A percentile compares a stretch with the other conserved stretches of the same genome.
These are phyloP conservation scores for Lentinula edodes DNA, from an alignment of 768 basidiomycete species.

Conservation along the genomic window DNA sequence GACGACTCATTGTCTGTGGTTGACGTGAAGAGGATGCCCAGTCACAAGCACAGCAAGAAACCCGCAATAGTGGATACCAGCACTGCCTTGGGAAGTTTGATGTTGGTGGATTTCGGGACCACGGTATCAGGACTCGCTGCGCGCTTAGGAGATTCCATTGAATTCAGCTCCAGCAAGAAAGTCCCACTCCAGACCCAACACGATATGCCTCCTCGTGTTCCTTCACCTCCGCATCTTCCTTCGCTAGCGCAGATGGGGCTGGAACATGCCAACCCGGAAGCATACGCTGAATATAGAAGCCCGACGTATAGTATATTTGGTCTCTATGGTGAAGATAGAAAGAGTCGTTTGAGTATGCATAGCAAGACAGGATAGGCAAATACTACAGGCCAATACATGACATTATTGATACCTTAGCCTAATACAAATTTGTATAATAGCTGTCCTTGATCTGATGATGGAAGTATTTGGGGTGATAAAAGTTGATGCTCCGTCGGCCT, in stretches of 20 bases:
- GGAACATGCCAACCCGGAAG: slow-evolving; percentile 55
- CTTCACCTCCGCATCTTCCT: slow-evolving; percentile 69
- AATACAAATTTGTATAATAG: not conserved
- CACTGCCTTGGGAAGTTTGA: slow-evolving; percentile 49
- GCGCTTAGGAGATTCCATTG: slow-evolving; percentile 10
- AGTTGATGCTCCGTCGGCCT: not conserved
- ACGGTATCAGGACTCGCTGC: slow-evolving; percentile 23
- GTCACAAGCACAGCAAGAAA: slow-evolving; percentile 12
- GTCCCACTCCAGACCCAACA: slow-evolving; percentile 14
- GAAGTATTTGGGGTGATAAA: not conserved
- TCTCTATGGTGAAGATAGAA: slow-evolving; percentile 60
- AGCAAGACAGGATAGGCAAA: not conserved
- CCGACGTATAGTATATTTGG: slow-evolving; percentile 83
- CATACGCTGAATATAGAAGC: slow-evolving; percentile 63
- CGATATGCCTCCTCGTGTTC: slow-evolving; percentile 73
- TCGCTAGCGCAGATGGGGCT: slow-evolving; percentile 76
- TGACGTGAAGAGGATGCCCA: slow-evolving; percentile 30
- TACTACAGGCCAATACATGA: not conserved
- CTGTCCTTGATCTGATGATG: not conserved
- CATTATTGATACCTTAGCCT: not conserved
- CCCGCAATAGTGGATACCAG: slow-evolving; percentile 33
- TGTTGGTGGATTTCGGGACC: slow-evolving; percentile 54
- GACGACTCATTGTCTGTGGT: slow-evolving; percentile 68
- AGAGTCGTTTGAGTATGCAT: slow-evolving; percentile 29
- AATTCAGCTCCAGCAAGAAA: not conserved